Evolutionary conservation across 2,329 filamentous ascomycete genomes (phyloP), one percentile per base, ranked within the genome.

Genomic region (Curvularia sp.): DNA sequence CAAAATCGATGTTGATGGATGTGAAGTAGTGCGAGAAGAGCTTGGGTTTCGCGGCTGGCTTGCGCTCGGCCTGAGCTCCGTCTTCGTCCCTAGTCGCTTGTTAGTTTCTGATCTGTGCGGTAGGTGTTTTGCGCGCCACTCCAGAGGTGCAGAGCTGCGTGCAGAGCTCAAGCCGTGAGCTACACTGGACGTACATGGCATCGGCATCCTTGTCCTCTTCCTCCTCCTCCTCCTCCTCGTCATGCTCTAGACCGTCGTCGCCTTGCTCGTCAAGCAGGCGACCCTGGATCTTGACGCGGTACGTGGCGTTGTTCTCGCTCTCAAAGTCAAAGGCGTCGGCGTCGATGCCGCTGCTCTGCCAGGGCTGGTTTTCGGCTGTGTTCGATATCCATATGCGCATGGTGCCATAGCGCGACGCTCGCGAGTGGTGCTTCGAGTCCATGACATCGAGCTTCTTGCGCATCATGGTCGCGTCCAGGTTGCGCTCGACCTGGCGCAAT

Each of bases 311-410:
- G 66, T 86, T 84, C 63, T 87, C 92, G 51, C 88, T 87, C 52
- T 87, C 88, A 71, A 96, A 93, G 73, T 96, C 93, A 65, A 95
- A 95, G 34, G 86, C 86, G 73, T 94, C 89, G 10, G 89, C 84
- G 60, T 89, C 88, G 59, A 89, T 81, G 39, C 82, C 82, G 67
- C 83, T 86, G 38, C 83, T 84, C 79, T 99, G 95, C 95, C 95
- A 98, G 30, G 90, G 89, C 79, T 99, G 95, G 72, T 95, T 92
- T 77, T 97, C 92, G 32, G 89, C 92, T 1, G 93, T 97, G 78
- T 99, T 99, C 71, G 88, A 93, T 70, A 99, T 89, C 93, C 93
- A 98, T 63, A 99, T 86, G 61, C 94, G 90, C 77, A 99, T 83
- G 2, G 92, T 96, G 73, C 89, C 91, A 77, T 89, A 90, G 66